A percentile compares a stretch with the other conserved stretches of the same genome.
Conservation (phyloP, 352 stramenopile species). For the Proteromonas lacertae region DNA sequence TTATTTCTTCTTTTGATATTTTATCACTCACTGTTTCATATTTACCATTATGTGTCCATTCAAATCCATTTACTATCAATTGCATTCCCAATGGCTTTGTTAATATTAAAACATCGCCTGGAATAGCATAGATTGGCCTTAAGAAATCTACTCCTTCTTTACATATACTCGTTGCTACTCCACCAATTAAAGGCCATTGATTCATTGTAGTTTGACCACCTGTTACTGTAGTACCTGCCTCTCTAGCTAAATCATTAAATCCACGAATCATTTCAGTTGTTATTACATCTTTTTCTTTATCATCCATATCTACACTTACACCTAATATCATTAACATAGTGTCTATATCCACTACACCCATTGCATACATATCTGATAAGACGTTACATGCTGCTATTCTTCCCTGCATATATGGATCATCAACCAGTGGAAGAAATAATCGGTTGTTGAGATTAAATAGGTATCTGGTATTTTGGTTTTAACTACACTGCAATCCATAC, state of each 20-base stretch:
- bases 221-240: not conserved
- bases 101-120: not conserved
- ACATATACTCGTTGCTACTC: slow-evolving; percentile 1
- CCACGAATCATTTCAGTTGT: not conserved
- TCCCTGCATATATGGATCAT: slow-evolving; percentile 3
- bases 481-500: too few species aligned
- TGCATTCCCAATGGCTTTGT: not conserved
- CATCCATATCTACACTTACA: too few species aligned
- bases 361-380: slow-evolving; percentile 2
- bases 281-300: too few species aligned
- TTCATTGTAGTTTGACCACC: slow-evolving; percentile 1
- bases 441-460: too few species aligned
- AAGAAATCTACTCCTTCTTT: not conserved
- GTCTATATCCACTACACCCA: not conserved
- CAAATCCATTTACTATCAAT: too few species aligned
- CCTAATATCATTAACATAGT: not conserved
- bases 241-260: not conserved
- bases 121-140: not conserved
- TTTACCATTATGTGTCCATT: too few species aligned
- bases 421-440: slow-evolving; percentile 5
- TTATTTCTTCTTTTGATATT: too few species aligned
- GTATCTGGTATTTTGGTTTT: too few species aligned
- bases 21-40: too few species aligned
- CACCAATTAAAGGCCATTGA: not conserved
- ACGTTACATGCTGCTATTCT: slow-evolving; percentile 20